Percentiles rank a stretch among this genome's conserved stretches.
Evolutionary conservation across 208 protist species (phyloP).

Genomic region (Pavlovales sp.): DNA sequence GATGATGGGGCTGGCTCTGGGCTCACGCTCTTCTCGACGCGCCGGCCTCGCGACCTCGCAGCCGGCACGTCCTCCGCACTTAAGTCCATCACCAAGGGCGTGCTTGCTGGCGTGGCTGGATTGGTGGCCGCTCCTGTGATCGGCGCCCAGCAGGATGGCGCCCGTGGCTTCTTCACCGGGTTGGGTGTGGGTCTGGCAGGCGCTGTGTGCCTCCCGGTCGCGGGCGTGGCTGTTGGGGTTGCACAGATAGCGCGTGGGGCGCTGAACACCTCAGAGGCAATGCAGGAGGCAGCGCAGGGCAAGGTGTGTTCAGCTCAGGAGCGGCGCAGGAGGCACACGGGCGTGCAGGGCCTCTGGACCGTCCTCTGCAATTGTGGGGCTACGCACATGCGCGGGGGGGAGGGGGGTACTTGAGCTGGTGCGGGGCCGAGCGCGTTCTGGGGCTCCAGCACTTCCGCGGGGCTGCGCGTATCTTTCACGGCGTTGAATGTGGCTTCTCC

Average conservation of each 20-base stretch:
- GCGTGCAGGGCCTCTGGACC: no score
- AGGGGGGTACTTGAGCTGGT: no score
- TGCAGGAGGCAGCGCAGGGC: neutral
- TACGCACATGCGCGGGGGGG: no score
- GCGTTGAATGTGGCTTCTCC: no score
- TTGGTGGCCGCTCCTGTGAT: conserved; percentile 17
- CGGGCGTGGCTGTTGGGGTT: neutral
- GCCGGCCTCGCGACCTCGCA: neutral
- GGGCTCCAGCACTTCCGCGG: no score
- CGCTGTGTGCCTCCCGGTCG: conserved; percentile 9
- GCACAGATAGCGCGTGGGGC: conserved; percentile 7
- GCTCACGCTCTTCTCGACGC: conserved; percentile 27
- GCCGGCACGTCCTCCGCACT: neutral
- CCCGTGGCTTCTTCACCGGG: neutral
- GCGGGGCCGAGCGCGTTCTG: no score
- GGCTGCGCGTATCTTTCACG: no score
- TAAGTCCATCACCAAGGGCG: neutral
- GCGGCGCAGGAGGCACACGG: no score
- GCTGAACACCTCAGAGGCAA: conserved; percentile 1
- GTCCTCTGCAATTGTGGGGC: no score
- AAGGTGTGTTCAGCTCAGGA: no score
- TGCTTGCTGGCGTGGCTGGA: neutral
- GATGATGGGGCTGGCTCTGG: no score
- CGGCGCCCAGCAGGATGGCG: neutral
- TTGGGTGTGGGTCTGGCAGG: neutral